Evolutionary conservation across 345 rosid species (phyloP).

Genomic region (Citrus medica): DNA sequence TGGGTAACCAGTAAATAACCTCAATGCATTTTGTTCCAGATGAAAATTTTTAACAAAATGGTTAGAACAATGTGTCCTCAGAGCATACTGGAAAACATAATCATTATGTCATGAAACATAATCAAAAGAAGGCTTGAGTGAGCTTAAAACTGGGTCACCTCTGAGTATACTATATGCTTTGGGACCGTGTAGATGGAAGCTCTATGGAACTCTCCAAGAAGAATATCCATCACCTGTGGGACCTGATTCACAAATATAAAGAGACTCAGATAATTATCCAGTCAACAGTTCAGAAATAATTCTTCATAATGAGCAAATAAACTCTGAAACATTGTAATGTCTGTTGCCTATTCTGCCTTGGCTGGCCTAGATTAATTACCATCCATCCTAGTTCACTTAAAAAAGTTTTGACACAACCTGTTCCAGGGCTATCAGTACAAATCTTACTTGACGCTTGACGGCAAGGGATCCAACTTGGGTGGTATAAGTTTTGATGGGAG

Average conservation of each 20-base stretch:
- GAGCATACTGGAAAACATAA: neutral
- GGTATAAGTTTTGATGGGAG: neutral
- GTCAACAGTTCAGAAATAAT: neutral
- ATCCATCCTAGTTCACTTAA: neutral
- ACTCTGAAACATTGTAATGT: neutral
- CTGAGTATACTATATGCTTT: slow-evolving; percentile 60
- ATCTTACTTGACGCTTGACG: neutral
- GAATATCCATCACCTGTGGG: slow-evolving; percentile 74
- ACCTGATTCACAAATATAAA: slow-evolving; percentile 37
- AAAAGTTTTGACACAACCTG: neutral
- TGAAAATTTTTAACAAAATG: neutral
- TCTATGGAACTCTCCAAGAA: slow-evolving; percentile 84
- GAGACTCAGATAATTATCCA: neutral
- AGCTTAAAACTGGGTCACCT: slow-evolving; percentile 41
- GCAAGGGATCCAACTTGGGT: neutral
- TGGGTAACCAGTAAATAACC: neutral
- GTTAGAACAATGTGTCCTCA: neutral
- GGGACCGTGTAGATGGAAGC: slow-evolving; percentile 93
- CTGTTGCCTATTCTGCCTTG: neutral
- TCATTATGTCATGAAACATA: neutral
- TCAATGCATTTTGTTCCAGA: neutral
- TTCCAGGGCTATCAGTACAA: neutral
- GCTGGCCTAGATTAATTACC: neutral
- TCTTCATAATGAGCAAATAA: neutral
- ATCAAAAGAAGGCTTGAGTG: neutral